Percentiles rank a stretch among this genome's conserved stretches.
Evolutionary conservation across 139 green algal genomes (phyloP).

Genomic region (Asterochloris sp.): DNA sequence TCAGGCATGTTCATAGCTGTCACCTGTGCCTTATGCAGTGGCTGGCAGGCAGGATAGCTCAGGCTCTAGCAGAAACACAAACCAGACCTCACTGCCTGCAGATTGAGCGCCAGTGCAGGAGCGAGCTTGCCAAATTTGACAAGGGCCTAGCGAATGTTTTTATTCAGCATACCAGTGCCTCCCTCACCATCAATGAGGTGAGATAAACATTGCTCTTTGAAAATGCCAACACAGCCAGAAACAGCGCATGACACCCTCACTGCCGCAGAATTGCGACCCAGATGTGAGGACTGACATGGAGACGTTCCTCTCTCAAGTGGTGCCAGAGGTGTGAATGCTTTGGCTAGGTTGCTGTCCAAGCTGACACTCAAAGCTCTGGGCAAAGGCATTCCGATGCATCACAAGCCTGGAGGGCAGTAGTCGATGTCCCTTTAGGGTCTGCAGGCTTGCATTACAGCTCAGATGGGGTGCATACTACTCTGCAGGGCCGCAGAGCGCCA

Average conservation of each 20-base stretch:
- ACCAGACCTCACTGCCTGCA: constrained; percentile 8
- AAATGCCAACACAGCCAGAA: too few species aligned
- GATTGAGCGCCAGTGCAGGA: constrained; percentile 33
- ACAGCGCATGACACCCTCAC: background rate
- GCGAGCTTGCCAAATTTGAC: constrained; percentile 23
- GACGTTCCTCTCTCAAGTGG: constrained; percentile 54
- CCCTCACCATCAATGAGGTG: constrained; percentile 70
- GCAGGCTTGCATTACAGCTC: too few species aligned
- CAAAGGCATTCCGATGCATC: too few species aligned
- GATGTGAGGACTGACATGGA: constrained; percentile 67
- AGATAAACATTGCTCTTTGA: too few species aligned
- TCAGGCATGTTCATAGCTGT: constrained; percentile 20
- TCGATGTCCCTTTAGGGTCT: too few species aligned
- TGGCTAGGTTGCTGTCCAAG: background rate
- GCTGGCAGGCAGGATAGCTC: background rate
- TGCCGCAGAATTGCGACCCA: constrained; percentile 55
- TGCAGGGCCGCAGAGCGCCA: constrained; percentile 41
- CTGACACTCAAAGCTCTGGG: background rate
- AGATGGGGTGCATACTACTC: background rate
- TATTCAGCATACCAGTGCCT: constrained; percentile 63
- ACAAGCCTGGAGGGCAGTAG: too few species aligned
- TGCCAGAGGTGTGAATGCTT: constrained; percentile 50
- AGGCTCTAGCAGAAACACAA: background rate
- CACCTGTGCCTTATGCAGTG: background rate
- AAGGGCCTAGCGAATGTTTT: constrained; percentile 52